phyloP scores from a whole-genome alignment of 768 basidiomycete genomes.

The Mycena polygramma region DNA sequence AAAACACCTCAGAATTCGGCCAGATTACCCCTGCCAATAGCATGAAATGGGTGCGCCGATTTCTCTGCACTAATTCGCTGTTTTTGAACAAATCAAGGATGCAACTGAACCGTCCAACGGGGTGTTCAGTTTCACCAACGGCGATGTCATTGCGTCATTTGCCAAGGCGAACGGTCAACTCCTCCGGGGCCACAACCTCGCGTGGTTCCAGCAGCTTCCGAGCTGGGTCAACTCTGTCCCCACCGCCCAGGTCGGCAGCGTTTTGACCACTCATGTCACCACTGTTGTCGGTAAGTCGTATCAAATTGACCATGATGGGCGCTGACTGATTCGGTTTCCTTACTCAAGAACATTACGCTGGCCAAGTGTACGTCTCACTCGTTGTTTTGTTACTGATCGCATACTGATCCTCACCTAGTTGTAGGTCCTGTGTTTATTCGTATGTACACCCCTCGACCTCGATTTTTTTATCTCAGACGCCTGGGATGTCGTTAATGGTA shows the following conservation, averaged over 20 bases:
- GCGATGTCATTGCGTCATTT: slow-evolving; percentile 58
- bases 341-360: slow-evolving; percentile 58
- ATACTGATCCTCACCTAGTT: slow-evolving; percentile 41
- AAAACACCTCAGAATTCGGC: slow-evolving; percentile 51
- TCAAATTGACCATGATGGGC: too few species aligned
- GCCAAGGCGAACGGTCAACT: slow-evolving; percentile 62
- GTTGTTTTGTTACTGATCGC: neutral
- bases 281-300: slow-evolving; percentile 53
- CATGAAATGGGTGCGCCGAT: slow-evolving; percentile 64
- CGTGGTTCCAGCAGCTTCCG: slow-evolving; percentile 68
- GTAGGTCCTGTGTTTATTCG: slow-evolving; percentile 48
- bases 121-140: slow-evolving; percentile 57
- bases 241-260: slow-evolving; percentile 50
- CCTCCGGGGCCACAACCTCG: slow-evolving; percentile 61
- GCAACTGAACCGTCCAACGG: slow-evolving; percentile 66
- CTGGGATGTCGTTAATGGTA: slow-evolving; percentile 57
- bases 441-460: slow-evolving; percentile 30
- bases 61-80: neutral
- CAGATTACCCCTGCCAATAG: slow-evolving; percentile 59
- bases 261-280: slow-evolving; percentile 62
- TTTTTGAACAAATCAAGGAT: slow-evolving; percentile 48
- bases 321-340: too few species aligned
- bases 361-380: slow-evolving; percentile 55
- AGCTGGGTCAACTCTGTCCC: slow-evolving; percentile 63
- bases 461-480: slow-evolving; percentile 2